phyloP scores from a whole-genome alignment of 352 stramenopile genomes.

The Globisporangium alternatum region DNA sequence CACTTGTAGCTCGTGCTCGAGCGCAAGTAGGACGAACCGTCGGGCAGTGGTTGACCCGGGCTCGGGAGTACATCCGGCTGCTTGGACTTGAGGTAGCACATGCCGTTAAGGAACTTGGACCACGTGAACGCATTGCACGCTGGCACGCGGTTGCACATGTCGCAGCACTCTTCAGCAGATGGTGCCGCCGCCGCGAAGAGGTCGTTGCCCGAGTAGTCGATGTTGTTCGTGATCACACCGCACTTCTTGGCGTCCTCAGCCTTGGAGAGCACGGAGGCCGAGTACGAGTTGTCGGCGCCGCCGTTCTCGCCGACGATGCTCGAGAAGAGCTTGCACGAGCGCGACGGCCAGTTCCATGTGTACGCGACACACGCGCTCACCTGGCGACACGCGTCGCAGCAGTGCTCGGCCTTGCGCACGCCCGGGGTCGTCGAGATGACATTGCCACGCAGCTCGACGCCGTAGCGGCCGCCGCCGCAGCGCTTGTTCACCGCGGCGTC shows the following conservation, averaged over 20 bases:
- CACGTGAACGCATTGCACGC: slow-evolving; percentile 32
- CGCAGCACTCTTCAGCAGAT: slow-evolving; percentile 21
- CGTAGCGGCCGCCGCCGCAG: not conserved
- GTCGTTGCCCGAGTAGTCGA: slow-evolving; percentile 31
- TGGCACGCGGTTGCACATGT: slow-evolving; percentile 13
- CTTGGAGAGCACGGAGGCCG: not conserved
- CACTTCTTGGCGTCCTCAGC: slow-evolving; percentile 7
- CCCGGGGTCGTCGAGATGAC: not conserved
- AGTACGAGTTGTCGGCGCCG: not conserved
- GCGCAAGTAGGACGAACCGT: slow-evolving; percentile 9
- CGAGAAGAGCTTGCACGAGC: not conserved
- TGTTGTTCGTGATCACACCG: slow-evolving; percentile 21
- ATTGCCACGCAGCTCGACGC: not conserved
- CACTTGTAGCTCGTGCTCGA: slow-evolving; percentile 14
- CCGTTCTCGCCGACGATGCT: not conserved
- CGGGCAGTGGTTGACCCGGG: not conserved
- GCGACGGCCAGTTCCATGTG: slow-evolving; percentile 3
- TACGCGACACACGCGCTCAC: not conserved
- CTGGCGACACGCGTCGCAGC: slow-evolving; percentile 5
- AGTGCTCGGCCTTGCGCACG: slow-evolving; percentile 2
- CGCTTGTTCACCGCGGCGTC: not conserved
- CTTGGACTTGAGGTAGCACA: slow-evolving; percentile 29
- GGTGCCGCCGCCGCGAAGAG: slow-evolving; percentile 9
- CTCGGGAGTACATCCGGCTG: not conserved
- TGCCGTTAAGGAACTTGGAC: slow-evolving; percentile 17